Evolutionary conservation across 768 basidiomycete genomes (phyloP).

Genomic region (Paxillus involutus): DNA sequence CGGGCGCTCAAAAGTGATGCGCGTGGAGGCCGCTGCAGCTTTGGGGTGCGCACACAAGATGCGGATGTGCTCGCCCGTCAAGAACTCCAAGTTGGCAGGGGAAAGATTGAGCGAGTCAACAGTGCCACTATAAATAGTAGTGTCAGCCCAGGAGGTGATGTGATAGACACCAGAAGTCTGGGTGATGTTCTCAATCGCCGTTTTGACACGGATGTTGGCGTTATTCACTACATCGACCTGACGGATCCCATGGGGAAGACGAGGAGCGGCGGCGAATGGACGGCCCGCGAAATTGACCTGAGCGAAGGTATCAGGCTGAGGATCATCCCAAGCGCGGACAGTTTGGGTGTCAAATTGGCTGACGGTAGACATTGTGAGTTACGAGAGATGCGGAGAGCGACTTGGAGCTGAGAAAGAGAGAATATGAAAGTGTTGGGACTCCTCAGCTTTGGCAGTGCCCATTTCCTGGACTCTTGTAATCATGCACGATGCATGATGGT

Average conservation of each 20-base stretch:
- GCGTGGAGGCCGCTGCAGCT: neutral
- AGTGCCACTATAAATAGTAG: neutral
- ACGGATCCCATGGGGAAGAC: constrained; percentile 16
- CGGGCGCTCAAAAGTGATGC: constrained; percentile 10
- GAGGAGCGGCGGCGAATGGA: constrained; percentile 13
- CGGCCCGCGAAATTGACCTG: constrained; percentile 7
- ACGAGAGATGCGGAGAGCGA: too few species aligned
- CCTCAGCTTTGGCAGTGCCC: too few species aligned
- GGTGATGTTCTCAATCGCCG: constrained; percentile 5
- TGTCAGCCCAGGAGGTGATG: neutral
- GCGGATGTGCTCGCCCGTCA: constrained; percentile 12
- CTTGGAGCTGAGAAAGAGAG: too few species aligned
- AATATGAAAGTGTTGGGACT: too few species aligned
- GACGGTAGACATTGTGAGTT: constrained; percentile 10
- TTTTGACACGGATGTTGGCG: constrained; percentile 11
- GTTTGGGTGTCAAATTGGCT: constrained; percentile 10
- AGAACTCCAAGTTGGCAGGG: constrained; percentile 14
- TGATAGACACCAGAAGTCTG: neutral
- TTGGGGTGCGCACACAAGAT: neutral
- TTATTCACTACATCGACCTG: constrained; percentile 2
- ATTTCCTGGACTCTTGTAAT: too few species aligned
- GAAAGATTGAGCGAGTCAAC: constrained; percentile 4
- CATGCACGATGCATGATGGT: too few species aligned
- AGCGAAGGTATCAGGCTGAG: constrained; percentile 6
- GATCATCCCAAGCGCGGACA: neutral